phyloP scores from a whole-genome alignment of 345 rosid species.

The Iberis pinnata region DNA sequence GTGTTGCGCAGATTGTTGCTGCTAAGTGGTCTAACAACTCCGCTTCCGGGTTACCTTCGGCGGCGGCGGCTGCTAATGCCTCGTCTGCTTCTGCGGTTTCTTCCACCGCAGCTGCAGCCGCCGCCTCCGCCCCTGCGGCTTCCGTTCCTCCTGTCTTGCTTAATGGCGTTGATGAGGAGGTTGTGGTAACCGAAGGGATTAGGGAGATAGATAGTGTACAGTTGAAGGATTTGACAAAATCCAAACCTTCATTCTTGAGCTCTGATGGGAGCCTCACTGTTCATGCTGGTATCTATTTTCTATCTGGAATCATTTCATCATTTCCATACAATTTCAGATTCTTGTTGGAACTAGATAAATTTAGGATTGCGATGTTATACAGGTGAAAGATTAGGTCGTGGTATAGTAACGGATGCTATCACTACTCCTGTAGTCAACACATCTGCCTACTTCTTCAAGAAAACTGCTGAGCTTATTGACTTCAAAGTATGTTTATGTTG shows the following conservation, averaged over 20 bases:
- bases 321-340: neutral
- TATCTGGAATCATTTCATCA: neutral
- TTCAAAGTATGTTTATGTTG: conserved; percentile 55
- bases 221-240: conserved; percentile 31
- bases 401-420: conserved; percentile 92
- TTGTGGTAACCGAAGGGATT: conserved; percentile 38
- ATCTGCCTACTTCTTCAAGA: conserved; percentile 86
- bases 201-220: conserved; percentile 46
- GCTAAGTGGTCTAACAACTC: conserved; percentile 86
- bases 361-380: neutral
- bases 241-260: conserved; percentile 52
- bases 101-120: conserved; percentile 27
- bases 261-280: conserved; percentile 82
- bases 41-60: conserved; percentile 36
- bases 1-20: conserved; percentile 96
- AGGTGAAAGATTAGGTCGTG: conserved; percentile 97
- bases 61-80: conserved; percentile 46
- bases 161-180: conserved; percentile 32
- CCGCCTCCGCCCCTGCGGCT: conserved; percentile 38
- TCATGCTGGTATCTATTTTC: conserved; percentile 69
- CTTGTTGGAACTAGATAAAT: neutral
- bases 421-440: conserved; percentile 94
- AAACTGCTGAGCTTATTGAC: conserved; percentile 78
- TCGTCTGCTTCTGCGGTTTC: conserved; percentile 38
- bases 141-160: conserved; percentile 38